Base-by-base conservation (phyloP, 2,329 filamentous ascomycete genomes). In the Beauveria rudraprayagi region DNA sequence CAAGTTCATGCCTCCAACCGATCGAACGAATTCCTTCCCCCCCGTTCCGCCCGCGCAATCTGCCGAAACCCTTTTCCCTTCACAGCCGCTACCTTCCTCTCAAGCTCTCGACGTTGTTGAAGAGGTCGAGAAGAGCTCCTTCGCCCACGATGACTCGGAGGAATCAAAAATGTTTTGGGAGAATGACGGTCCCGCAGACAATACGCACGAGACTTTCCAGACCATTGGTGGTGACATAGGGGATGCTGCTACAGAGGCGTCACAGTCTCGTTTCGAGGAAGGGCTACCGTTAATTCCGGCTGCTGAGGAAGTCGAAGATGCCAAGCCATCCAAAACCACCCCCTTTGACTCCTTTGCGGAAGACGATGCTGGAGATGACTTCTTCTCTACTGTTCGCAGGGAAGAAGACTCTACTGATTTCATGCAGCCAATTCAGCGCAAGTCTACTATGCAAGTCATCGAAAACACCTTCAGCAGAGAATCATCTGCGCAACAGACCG, bases 371-470 rank as follows among this genome's bases (percentile, higher is more conserved):
- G 78, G 77, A 34, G 81, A 79, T 61, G 84, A 85, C 63, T 90
- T 91, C 66, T 90, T 89, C 68, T 76, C 73, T 52, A 79, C 84
- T 59, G 73, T 82, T 66, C 73, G 76, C 51, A 66, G 66, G 11
- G 64, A 73, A 10, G 67, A 68, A n/a, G 61, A 65, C n/a, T 66
- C 69, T 3, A 67, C 66, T 43, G 64, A 26, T n/a, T 66, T 70
- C 17, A 65, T 67, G 44, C 66, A 63, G 66, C 48, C 71, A 1
- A 66, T 91, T n/a, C 80, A 85, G 65, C 81, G 88, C 61, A 91
- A 91, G 70, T 88, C 86, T 22, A 91, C 88, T 0, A 79, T 81
- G 67, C 84, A 91, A 71, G 86, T 88, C 1, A 74, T 90, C 61
- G 76, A 37, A 41, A 61, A 50, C 24, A 44, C 51, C n/a, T 44